Base-by-base conservation (phyloP, 2,329 filamentous ascomycete genomes). In the Hymenoscyphus albidus region DNA sequence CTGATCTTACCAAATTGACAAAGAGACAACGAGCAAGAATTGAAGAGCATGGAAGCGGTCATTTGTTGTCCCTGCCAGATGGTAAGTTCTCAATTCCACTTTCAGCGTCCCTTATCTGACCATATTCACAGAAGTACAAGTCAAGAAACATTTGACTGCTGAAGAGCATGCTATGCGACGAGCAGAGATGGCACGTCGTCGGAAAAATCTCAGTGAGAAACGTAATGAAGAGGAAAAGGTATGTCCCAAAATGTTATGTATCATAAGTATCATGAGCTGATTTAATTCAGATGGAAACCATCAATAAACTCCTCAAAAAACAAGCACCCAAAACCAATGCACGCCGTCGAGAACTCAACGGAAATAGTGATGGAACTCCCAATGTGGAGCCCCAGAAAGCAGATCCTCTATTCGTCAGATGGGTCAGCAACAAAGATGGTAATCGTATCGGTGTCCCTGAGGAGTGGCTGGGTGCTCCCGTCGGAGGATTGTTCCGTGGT, bases 231-330 rank as follows among this genome's bases (percentile, higher is more conserved):
- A 92, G 77, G 89, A 91, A 76, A 92, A 91, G 82, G 85, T 88
- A 73, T 35, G 74, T 68, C 61, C 27, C 3, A 27, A 27, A 27
- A 27, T 27, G 27, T 27, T 27, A 27, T 27, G 27, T 27, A 27
- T 27, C 3, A 27, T 27, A 27, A 27, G 27, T 27, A 27, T 48
- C 40, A 6, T 39, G 57, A 44, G 31, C 66, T 69, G 63, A 72
- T 35, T 16, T 2, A 48, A 22, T 65, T 16, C 61, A 93, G 90
- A 91, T 92, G 85, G 91, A 94, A 80, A 95, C 91, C 0, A 94
- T 95, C 83, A 93, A 95, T 80, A 93, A 93, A 73, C 86, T 95
- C 1, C 85, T 95, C 61, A 93, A 93, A 77, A 93, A 93, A 75
- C 91, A 93, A 75, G 90, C 91, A 0, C 88, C 91, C 31, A 93